Evolutionary conservation across 2,329 filamentous ascomycete genomes (phyloP), one percentile per base, ranked within the genome.

Genomic region (Paraphoma chrysanthemicola): DNA sequence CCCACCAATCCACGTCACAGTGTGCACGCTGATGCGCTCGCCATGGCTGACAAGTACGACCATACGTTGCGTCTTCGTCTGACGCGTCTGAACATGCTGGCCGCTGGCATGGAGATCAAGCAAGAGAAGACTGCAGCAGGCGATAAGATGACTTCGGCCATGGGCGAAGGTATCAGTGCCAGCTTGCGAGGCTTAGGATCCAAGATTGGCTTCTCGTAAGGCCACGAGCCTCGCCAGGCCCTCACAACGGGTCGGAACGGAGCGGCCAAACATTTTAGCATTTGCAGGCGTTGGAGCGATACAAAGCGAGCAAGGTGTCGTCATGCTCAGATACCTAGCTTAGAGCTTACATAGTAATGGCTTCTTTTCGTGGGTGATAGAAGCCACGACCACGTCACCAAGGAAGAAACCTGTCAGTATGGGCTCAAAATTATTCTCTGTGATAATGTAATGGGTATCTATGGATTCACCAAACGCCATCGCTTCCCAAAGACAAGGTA

Each of bases 51-150:
- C 52, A 83, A 85, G 29, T 95, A 95, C 68, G 88, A 93, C 69
- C 84, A 86, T 48, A 89, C 92, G 59, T 87, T 93, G 6, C 84
- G 91, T 50, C 83, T 96, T 64, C 87, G 92, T 43, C 82, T 98
- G 50, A 83, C 93, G 50, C 87, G 90, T 45, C 88, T 97, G 70
- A 92, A 90, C 64, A 85, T 96, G 57, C 76, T 88, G 4, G 85
- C 88, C 29, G 90, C 92, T 0, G 90, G 91, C 7, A 81, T 97
- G 29, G 91, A 96, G 63, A 83, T 93, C 60, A 62, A 64, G 33
- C 57, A 53, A 12, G 65, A 72, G 4, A 77, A 73, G 58, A 51
- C 55, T 7, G 36, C 54, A 10, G 48, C 54, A 10, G 49, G 23
- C 7, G 62, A 67, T 10, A 66, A 68, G 44, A 48, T 51, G 16